Evolutionary conservation across 257 asterid genomes (phyloP), one percentile per base, ranked within the genome.

Genomic region (Capsicum baccatum): DNA sequence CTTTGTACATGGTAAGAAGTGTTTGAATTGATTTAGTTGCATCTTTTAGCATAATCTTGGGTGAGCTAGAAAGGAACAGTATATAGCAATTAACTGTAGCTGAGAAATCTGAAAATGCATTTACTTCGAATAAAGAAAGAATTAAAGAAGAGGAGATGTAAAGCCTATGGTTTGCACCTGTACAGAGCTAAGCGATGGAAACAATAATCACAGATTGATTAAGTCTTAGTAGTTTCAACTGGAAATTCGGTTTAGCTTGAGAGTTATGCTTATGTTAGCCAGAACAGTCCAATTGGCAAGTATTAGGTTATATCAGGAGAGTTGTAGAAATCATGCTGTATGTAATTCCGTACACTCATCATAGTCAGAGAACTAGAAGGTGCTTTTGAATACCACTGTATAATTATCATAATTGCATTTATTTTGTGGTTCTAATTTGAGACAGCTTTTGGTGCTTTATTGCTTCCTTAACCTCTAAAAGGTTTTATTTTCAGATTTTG

Each of bases 381-480:
- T 21, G 60, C 60, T 48, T 74, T 50, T 74, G 62, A 74, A 74
- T 74, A 21, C n/a, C 42, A 50, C 81, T 50, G 62, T 50, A 8
- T 69, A 69, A 16, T 39, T 69, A 12, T 50, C 60, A 50, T n/a
- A 50, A 48, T 76, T 52, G 21, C 63, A 26, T 76, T 14, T 26
- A 8, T 52, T 35, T 19, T 76, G n/a, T 74, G 80, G 47, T 63
- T 44, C 84, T 50, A 48, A 26, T 73, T 48, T 63, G 26, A 47
- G 54, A 64, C 79, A 63, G 26, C 2, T 82, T 66, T 54, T 82
- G 26, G 16, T 12, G 21, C 26, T 81, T 33, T 66, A 64, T 2
- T 26, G 59, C 69, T 81, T 56, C 85, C 74, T 82, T 52, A 33
- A 26, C 59, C 47, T 50, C 19, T 62, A 7, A 69, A 73, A 19